A percentile compares a stretch with the other conserved stretches of the same genome.
Evolutionary conservation across 2,329 filamentous ascomycete genomes (phyloP).

Genomic region (Phaeosphaeriaceae sp.): DNA sequence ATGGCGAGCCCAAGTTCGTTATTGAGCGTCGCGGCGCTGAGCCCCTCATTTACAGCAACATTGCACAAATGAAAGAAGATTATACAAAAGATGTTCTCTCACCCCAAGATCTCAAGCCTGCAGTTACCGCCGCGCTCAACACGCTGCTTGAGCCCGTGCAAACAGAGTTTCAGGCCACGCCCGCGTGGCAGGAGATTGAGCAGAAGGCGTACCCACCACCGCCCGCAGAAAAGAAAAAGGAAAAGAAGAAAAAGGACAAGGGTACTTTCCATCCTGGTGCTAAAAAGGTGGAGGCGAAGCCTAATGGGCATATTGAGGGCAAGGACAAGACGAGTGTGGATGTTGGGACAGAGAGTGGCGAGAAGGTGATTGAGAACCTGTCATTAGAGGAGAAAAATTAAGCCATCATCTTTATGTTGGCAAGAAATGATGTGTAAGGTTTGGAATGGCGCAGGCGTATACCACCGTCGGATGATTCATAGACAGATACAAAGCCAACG

Average conservation of each 20-base stretch:
- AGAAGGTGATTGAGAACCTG: constrained; percentile 41
- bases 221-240: constrained; percentile 66
- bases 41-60: constrained; percentile 78
- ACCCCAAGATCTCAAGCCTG: constrained; percentile 87
- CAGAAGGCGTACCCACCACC: constrained; percentile 81
- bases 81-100: constrained; percentile 82
- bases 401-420: not conserved
- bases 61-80: constrained; percentile 77
- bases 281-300: constrained; percentile 51
- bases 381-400: constrained; percentile 40
- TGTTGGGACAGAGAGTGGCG: constrained; percentile 48
- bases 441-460: not conserved
- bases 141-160: constrained; percentile 80
- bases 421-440: not conserved
- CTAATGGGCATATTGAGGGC: constrained; percentile 55
- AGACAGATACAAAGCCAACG: no score
- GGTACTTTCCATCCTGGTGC: constrained; percentile 66
- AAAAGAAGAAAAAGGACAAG: constrained; percentile 76
- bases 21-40: constrained; percentile 74
- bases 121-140: constrained; percentile 75
- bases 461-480: no score
- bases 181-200: constrained; percentile 81
- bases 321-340: constrained; percentile 50
- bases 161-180: constrained; percentile 69
- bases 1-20: constrained; percentile 65